A percentile compares a stretch with the other conserved stretches of the same genome.
Conservation (phyloP, 331 rosid genomes). For the Ulmus americana region DNA sequence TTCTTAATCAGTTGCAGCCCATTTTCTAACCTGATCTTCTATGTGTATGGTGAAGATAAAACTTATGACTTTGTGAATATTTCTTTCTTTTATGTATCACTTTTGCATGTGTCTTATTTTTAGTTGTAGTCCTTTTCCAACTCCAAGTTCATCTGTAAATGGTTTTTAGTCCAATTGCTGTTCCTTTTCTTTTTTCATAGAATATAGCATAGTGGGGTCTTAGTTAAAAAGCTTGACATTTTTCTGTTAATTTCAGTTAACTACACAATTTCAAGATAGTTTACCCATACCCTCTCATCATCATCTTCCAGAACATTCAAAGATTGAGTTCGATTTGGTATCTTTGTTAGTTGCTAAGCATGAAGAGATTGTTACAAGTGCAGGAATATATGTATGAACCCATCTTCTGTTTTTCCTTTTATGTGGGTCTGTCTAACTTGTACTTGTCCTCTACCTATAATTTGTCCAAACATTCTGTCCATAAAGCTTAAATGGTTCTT, state of each 20-base stretch:
- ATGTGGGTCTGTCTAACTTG: constrained; percentile 4
- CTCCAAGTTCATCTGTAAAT: neutral
- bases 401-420: neutral
- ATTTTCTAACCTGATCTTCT: constrained; percentile 18
- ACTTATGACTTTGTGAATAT: neutral
- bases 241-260: neutral
- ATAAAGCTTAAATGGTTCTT: neutral
- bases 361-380: neutral
- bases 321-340: too few species aligned
- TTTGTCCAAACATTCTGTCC: neutral
- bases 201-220: neutral
- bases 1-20: constrained; percentile 10
- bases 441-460: neutral
- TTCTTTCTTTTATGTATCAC: neutral
- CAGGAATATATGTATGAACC: constrained; percentile 10
- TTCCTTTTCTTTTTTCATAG: neutral
- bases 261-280: neutral
- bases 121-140: constrained; percentile 4
- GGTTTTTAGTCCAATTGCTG: constrained; percentile 11
- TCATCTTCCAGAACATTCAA: too few species aligned
- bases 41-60: constrained; percentile 1
- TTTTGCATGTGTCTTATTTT: neutral
- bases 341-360: too few species aligned
- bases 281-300: neutral
- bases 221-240: neutral